A percentile compares a stretch with the other conserved stretches of the same genome.
Evolutionary conservation across 176 grass and related monocot species (phyloP).

Genomic region (Oryza coarctata): DNA sequence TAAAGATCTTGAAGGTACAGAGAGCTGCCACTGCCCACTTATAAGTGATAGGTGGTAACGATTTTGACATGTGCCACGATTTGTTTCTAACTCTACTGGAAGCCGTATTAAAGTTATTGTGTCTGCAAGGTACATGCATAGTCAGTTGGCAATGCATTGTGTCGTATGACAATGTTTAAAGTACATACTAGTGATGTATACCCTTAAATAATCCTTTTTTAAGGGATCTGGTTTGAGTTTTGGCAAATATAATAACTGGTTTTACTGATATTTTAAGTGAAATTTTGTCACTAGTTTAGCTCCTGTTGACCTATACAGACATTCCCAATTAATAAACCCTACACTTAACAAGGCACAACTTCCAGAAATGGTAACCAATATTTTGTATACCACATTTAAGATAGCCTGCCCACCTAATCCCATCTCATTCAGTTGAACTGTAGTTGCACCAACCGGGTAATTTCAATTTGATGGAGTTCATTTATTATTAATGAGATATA

Average conservation of each 20-base stretch:
- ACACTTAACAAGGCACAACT: neutral
- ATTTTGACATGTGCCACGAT: neutral
- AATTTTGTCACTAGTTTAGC: neutral
- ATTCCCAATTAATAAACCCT: neutral
- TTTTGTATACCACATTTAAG: neutral
- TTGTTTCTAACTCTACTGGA: neutral
- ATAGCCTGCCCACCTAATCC: conserved; percentile 14
- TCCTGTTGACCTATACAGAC: neutral
- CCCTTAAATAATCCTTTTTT: neutral
- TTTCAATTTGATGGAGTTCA: conserved; percentile 1
- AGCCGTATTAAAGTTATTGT: neutral
- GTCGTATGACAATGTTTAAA: neutral
- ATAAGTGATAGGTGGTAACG: neutral
- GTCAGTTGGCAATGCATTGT: neutral
- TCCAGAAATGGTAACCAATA: neutral
- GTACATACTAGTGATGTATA: neutral
- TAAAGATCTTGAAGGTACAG: neutral
- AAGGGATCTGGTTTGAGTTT: neutral
- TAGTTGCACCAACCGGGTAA: conserved; percentile 5
- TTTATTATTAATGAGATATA: neutral
- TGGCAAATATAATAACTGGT: neutral
- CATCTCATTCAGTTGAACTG: conserved; percentile 27
- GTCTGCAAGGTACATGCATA: neutral
- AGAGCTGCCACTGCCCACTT: neutral
- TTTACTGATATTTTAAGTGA: neutral